Conservation (phyloP, 805 yeast species). For the Hanseniaspora singularis region DNA sequence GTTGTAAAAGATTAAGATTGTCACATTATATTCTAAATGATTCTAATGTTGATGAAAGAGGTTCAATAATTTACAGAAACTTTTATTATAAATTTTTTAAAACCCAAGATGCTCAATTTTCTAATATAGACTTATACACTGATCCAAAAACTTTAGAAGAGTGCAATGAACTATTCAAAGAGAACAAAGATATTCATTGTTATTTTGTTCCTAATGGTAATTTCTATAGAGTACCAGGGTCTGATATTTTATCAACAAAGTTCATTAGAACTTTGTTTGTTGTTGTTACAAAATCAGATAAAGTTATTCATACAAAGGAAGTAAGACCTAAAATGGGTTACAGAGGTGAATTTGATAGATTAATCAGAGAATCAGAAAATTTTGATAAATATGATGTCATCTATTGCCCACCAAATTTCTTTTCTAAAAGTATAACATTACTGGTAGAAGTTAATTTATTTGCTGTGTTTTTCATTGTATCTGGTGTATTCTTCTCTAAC, state of each 20-base stretch:
- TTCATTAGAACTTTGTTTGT: constrained; percentile 59
- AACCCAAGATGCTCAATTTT: constrained; percentile 27
- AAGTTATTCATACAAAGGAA: constrained; percentile 35
- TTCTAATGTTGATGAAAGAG: constrained; percentile 57
- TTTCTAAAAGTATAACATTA: constrained; percentile 38
- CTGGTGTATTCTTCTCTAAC: not conserved
- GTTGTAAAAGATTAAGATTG: constrained; percentile 49
- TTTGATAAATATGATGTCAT: constrained; percentile 54
- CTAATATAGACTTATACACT: constrained; percentile 42
- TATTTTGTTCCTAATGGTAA: constrained; percentile 71
- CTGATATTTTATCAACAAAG: constrained; percentile 60
- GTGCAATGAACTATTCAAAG: constrained; percentile 35
- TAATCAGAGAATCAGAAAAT: constrained; percentile 33
- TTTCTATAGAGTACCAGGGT: constrained; percentile 75
- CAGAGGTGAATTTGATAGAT: constrained; percentile 35
- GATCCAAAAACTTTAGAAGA: constrained; percentile 42
- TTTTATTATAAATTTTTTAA: constrained; percentile 34
- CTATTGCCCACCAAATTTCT: constrained; percentile 74
- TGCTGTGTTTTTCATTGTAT: constrained; percentile 27
- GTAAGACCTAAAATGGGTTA: constrained; percentile 26
- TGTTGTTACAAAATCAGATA: constrained; percentile 70
- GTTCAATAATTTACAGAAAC: constrained; percentile 48
- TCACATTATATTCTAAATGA: constrained; percentile 68
- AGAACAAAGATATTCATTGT: constrained; percentile 34
- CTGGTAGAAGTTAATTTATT: constrained; percentile 36